A percentile compares a stretch with the other conserved stretches of the same genome.
Evolutionary conservation across 225 moss, liverwort and hornwort species (phyloP).

Genomic region (Antitrichia curtipendula): DNA sequence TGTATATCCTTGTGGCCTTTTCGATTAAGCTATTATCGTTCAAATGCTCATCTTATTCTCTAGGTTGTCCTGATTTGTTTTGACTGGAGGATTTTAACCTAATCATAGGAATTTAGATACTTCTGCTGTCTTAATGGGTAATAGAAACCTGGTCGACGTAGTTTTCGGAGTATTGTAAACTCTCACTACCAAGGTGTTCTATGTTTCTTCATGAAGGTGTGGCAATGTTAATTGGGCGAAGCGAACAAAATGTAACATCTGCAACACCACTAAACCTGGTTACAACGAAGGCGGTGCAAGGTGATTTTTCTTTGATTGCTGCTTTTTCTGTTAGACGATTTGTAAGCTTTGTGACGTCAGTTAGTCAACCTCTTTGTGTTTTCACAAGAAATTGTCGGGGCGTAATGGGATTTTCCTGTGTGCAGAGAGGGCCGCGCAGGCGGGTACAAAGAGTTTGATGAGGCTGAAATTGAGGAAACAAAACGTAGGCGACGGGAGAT

Average conservation of each 20-base stretch:
- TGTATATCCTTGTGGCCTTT: constrained; percentile 17
- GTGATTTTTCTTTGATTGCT: constrained; percentile 4
- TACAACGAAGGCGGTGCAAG: constrained; percentile 82
- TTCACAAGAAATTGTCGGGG: neutral
- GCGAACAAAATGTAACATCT: constrained; percentile 80
- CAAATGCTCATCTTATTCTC: neutral
- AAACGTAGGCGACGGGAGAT: constrained; percentile 66
- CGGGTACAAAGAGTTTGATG: constrained; percentile 87
- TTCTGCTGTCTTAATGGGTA: neutral
- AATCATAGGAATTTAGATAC: neutral
- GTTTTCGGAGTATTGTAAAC: too few relatives aligned
- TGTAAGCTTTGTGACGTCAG: neutral
- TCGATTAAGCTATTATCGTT: neutral
- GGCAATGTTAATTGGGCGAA: constrained; percentile 94
- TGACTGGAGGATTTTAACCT: neutral
- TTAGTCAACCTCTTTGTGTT: neutral
- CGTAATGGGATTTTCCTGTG: neutral
- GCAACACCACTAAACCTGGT: constrained; percentile 76
- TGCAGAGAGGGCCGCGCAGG: constrained; percentile 82
- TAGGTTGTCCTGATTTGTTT: neutral
- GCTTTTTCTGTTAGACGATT: neutral
- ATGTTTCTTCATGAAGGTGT: constrained; percentile 41
- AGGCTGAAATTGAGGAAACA: constrained; percentile 81
- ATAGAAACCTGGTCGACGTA: neutral
- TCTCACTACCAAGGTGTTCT: neutral